Evolutionary conservation across 2,329 filamentous ascomycete genomes (phyloP), one percentile per base, ranked within the genome.

Genomic region (Akanthomyces dipterigenus): DNA sequence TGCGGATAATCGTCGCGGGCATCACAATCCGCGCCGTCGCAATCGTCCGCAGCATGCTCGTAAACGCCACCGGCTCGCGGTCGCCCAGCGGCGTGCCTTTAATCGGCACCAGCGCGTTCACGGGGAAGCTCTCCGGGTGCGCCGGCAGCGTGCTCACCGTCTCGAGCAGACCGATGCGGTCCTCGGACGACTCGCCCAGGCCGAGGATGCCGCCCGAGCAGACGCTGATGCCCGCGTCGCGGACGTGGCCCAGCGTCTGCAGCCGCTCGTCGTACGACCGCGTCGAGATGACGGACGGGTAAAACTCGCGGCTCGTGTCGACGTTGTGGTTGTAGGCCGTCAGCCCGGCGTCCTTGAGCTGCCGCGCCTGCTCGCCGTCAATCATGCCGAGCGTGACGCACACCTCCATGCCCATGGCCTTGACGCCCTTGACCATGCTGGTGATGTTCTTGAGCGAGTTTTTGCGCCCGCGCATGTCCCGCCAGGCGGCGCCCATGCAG

Each of bases 371-470:
- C 66, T 81, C 79, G 6, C 80, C 82, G 73, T 96, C 90, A 68
- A 96, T 91, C 92, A 96, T 96, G 67, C 92, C 92, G 22, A 96
- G 82, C 1, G 92, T 96, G n/a, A 96, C 92, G 73, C 92, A 96
- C 8, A 87, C 88, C 74, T 96, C 92, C 90, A 96, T 93, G 53
- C 88, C 90, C 82, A 96, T 82, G 1, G 76, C 88, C 28, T 88
- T 82, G 22, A 96, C 90, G 1, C 91, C 91, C 61, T 85, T 81
- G 4, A 96, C 86, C 92, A 96, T 96, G 57, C 84, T 85, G 70
- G 90, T 90, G 73, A 96, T 88, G 73, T 95, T 95, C 75, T 87
- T 87, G 57, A 96, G 77, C 65, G 86, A 88, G 49, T 88, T 91
- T 76, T 93, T 95, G 66, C 92, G 88, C 20, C 92, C 92, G 16